A percentile compares a stretch with the other conserved stretches of the same genome.
These are phyloP conservation scores for Scytalidium lignicola DNA, from an alignment of 2,329 filamentous ascomycete genomes.

Conservation along the genomic window DNA sequence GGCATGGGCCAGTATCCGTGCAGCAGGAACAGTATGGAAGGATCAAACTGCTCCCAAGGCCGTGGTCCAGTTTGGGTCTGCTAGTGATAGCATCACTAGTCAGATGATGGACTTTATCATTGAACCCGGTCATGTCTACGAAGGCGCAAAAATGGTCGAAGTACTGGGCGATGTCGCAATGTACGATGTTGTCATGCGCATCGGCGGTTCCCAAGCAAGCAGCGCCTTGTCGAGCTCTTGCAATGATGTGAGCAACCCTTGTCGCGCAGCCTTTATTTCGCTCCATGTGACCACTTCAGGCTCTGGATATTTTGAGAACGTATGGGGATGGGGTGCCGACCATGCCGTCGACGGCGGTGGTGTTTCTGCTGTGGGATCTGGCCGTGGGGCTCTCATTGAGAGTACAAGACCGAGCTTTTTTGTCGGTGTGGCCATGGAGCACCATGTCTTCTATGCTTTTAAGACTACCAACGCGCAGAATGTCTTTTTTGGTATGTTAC, in stretches of 20 bases:
- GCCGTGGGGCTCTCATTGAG: too few relatives aligned
- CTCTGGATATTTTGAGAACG: constrained; percentile 46
- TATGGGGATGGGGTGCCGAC: constrained; percentile 43
- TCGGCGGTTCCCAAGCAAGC: constrained; percentile 39
- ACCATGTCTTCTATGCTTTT: too few relatives aligned
- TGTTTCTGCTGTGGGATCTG: too few relatives aligned
- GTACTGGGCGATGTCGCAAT: constrained; percentile 31
- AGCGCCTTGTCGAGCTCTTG: constrained; percentile 47
- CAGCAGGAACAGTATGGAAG: constrained; percentile 38
- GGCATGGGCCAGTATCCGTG: constrained; percentile 35
- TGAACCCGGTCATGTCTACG: constrained; percentile 41
- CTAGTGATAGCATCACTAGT: constrained; percentile 50
- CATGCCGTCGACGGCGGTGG: constrained; percentile 28
- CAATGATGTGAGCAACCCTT: constrained; percentile 25
- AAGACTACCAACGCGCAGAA: too few relatives aligned
- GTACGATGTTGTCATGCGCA: constrained; percentile 38
- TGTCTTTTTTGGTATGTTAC: too few relatives aligned
- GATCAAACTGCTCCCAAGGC: constrained; percentile 38
- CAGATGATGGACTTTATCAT: constrained; percentile 62
- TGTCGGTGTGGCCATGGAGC: too few relatives aligned
- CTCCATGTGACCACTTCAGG: constrained; percentile 29
- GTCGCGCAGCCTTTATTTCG: constrained; percentile 29
- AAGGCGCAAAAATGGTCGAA: constrained; percentile 56
- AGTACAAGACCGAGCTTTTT: too few relatives aligned
- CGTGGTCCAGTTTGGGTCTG: constrained; percentile 45